A percentile compares a stretch with the other conserved stretches of the same genome.
These are phyloP conservation scores for Leucaena leucocephala DNA, from an alignment of 306 rosid genomes.

Conservation along the genomic window DNA sequence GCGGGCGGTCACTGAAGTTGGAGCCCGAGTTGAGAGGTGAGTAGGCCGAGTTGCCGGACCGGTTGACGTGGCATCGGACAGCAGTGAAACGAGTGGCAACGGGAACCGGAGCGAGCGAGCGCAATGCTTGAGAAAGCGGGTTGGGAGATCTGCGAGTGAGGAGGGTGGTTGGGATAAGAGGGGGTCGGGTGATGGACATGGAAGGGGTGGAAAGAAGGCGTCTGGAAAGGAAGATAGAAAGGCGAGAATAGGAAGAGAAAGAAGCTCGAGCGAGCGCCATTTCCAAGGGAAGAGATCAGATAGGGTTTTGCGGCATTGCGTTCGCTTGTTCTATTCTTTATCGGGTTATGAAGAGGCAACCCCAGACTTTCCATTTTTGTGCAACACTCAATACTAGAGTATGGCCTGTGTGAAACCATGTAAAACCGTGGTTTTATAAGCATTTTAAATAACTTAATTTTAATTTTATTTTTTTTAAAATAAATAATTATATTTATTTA, in stretches of 20 bases:
- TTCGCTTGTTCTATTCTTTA: background rate
- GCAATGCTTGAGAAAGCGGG: slow-evolving; percentile 51
- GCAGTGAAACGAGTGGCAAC: slow-evolving; percentile 40
- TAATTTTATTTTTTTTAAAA: too few species aligned
- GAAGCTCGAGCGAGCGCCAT: slow-evolving; percentile 59
- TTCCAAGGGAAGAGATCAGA: background rate
- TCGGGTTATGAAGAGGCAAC: background rate
- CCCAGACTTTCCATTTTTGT: too few species aligned
- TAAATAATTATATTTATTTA: too few species aligned
- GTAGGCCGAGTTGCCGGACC: slow-evolving; percentile 68
- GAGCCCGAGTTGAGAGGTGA: slow-evolving; percentile 83
- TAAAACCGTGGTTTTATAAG: too few species aligned
- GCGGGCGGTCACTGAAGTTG: slow-evolving; percentile 86
- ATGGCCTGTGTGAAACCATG: too few species aligned
- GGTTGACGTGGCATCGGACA: slow-evolving; percentile 68
- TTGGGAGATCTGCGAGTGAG: slow-evolving; percentile 49
- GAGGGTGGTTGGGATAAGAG: slow-evolving; percentile 40
- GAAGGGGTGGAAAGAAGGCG: slow-evolving; percentile 37
- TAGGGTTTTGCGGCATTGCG: background rate
- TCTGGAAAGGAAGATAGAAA: slow-evolving; percentile 40
- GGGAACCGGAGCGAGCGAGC: background rate
- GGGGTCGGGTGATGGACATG: slow-evolving; percentile 37
- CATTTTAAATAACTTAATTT: too few species aligned
- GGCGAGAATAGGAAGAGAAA: slow-evolving; percentile 40
- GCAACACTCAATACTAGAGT: too few species aligned